Base-by-base conservation (phyloP, 305 asterid species). In the Solanum hybrid region DNA sequence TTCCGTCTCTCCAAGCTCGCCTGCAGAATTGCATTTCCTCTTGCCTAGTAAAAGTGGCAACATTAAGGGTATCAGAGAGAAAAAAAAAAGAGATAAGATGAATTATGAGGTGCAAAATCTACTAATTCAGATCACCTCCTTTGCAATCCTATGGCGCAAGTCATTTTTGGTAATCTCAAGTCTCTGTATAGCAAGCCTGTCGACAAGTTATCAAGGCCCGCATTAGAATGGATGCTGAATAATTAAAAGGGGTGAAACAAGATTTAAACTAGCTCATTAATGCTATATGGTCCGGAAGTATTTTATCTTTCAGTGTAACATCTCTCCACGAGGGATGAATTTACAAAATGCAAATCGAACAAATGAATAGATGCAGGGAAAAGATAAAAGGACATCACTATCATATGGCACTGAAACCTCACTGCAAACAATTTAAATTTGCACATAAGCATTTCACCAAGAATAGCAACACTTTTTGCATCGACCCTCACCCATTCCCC, bases 1-100 rank as follows among this genome's bases (percentile, higher is more conserved):
- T 98, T 98, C 94, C 99, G 93, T 91, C 99, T 95, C 93, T 98
- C 99, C 95, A 98, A 93, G 94, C 99, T 98, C 89, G 99, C 99
- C 94, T 98, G 99, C 93, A 98, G 91, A 89, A 96, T 98, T 71
- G 99, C 99, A 92, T 98, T 98, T 90, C 98, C 99, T 92, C 97
- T 96, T 87, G 99, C 98, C 99, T 98, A 89, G 91, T 35, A 73
- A 91, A 78, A 90, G 85, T 87, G 51, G 86, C 88, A 91, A 87
- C 72, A 90, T 71, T 77, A 72, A 87, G 88, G 15, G 86, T 40
- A 84, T 90, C 45, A 89, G 91, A 60, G 26, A 22, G 10, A 60
- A 89, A 82, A 9, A 29, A 29, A 32, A 4, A 17, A 42, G 36
- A 40, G 27, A 45, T 29, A 19, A 29, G 32, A 56, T 31, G 45